Conservation (phyloP, 2,329 filamentous ascomycete species). For the Scytalidium sp. region DNA sequence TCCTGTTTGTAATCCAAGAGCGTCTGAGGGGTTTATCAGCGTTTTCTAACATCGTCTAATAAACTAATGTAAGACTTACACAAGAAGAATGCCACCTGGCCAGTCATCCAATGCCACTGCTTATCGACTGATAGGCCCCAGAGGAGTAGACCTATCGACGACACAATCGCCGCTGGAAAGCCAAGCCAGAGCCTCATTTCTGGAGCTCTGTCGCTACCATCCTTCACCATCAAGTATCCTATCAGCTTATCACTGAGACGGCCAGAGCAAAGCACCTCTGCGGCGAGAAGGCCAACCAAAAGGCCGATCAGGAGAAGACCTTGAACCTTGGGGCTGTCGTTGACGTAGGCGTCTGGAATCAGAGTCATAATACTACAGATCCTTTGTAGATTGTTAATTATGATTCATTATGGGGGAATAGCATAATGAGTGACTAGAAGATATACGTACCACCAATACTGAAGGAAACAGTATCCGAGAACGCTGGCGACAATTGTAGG, state of each 20-base stretch:
- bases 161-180: slow-evolving; percentile 49
- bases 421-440: background rate
- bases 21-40: slow-evolving; percentile 33
- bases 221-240: slow-evolving; percentile 39
- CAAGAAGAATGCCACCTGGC: slow-evolving; percentile 52
- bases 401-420: background rate
- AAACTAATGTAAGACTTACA: slow-evolving; percentile 34
- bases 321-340: slow-evolving; percentile 39
- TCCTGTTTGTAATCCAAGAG: slow-evolving; percentile 53
- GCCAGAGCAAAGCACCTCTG: slow-evolving; percentile 50
- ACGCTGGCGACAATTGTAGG: slow-evolving; percentile 42
- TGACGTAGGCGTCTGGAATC: slow-evolving; percentile 27
- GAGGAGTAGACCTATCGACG: slow-evolving; percentile 46
- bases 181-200: slow-evolving; percentile 56
- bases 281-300: slow-evolving; percentile 48
- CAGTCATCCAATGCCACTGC: slow-evolving; percentile 53
- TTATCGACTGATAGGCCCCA: slow-evolving; percentile 54
- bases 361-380: slow-evolving; percentile 10
- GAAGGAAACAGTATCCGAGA: slow-evolving; percentile 47
- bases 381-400: slow-evolving; percentile 2
- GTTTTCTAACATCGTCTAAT: background rate
- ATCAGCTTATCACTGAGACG: slow-evolving; percentile 50
- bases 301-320: slow-evolving; percentile 51
- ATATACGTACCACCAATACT: slow-evolving; percentile 53
- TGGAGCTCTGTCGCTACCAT: slow-evolving; percentile 39